Base-by-base conservation (phyloP, 768 basidiomycete genomes). In the Imleria badia region DNA sequence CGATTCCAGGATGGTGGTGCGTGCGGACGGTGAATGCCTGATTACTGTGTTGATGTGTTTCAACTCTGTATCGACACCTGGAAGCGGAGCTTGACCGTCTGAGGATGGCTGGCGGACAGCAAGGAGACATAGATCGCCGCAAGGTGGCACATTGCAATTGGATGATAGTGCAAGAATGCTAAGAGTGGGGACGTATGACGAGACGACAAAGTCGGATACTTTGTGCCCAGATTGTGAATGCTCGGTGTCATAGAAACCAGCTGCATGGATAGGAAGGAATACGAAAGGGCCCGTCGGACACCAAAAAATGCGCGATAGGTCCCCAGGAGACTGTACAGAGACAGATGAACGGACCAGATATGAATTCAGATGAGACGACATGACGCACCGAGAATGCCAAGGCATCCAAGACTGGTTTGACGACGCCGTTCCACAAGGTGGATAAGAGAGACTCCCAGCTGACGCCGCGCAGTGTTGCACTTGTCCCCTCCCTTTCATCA, bases 101-200 rank as follows among this genome's bases (percentile, higher is more conserved):
- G 66, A 49, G 3, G 46, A 19, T 8, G 66, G 61, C 35, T 65
- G 59, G 2, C 43, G 19, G n/a, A 67, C 41, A 42, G 41, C 14
- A 42, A 42, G 41, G 15, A 42, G 13, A 14, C 36, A 15, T 17
- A 38, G 36, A 10, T 38, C n/a, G 36, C n/a, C 10, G 7, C n/a
- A n/a, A n/a, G n/a, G n/a, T n/a, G n/a, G 15, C 6, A 17, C 15
- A 10, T 10, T 9, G 9, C 15, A n/a, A 19, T 15, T 38, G 17
- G 36, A 17, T 7, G 36, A 8, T 11, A 15, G 2, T 19, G 36
- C n/a, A 11, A 38, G 36, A 19, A 38, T 38, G 17, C 17, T 1
- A 11, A 38, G 36, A 19, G 36, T 15, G 15, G 36, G 36, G 15
- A 19, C n/a, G n/a, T 38, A 38, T n/a, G 36, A 38, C 17, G 36